phyloP scores from a whole-genome alignment of 148 eudicot species.

The Chenopodium berlandieri region DNA sequence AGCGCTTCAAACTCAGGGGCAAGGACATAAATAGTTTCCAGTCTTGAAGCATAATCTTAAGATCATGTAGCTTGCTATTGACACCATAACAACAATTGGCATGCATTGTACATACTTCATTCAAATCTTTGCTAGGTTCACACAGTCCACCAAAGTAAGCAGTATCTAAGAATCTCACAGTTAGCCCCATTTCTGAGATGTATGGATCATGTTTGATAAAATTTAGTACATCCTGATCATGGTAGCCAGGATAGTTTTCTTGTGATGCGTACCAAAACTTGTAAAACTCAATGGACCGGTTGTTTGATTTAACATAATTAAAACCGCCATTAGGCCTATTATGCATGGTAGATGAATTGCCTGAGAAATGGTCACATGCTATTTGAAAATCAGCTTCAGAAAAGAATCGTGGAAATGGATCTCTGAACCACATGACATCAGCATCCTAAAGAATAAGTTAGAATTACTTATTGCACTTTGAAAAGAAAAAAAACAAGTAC shows the following conservation, averaged over 20 bases:
- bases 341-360: conserved; percentile 35
- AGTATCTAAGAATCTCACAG: conserved; percentile 55
- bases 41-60: conserved; percentile 53
- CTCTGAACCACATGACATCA: conserved; percentile 68
- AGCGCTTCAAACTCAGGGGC: conserved; percentile 33
- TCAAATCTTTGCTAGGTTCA: conserved; percentile 51
- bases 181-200: conserved; percentile 39
- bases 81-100: conserved; percentile 58
- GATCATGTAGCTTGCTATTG: conserved; percentile 44
- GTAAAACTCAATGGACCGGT: conserved; percentile 45
- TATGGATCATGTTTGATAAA: conserved; percentile 38
- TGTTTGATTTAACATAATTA: conserved; percentile 55
- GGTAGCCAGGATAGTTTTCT: conserved; percentile 37
- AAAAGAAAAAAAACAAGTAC: too few relatives aligned
- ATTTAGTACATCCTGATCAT: conserved; percentile 57
- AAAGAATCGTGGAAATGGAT: conserved; percentile 52
- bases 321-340: conserved; percentile 61
- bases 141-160: conserved; percentile 60
- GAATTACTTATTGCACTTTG: neutral
- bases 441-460: conserved; percentile 47
- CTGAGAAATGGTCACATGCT: conserved; percentile 53
- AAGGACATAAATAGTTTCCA: conserved; percentile 53
- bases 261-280: conserved; percentile 47
- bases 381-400: conserved; percentile 61
- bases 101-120: conserved; percentile 58